Conservation (phyloP, 495 filamentous ascomycete genomes). For the Hypoxylon subgilvum region DNA sequence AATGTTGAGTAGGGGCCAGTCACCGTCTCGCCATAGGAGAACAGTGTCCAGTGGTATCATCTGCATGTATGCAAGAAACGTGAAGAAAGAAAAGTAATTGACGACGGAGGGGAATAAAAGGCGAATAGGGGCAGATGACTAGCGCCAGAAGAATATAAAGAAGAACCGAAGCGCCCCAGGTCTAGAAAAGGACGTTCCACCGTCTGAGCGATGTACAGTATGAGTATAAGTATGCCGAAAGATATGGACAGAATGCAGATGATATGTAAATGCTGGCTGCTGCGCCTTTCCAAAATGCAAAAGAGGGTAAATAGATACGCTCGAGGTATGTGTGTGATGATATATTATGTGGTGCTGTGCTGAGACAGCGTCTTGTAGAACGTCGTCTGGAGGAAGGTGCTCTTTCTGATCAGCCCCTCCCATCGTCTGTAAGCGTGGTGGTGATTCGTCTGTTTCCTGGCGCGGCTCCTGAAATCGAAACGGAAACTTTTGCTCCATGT, state of each 20-base stretch:
- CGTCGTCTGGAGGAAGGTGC: slow-evolving; percentile 11
- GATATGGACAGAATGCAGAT: slow-evolving; percentile 29
- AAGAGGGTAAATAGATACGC: slow-evolving; percentile 14
- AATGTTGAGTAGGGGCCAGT: slow-evolving; percentile 4
- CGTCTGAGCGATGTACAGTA: slow-evolving; percentile 35
- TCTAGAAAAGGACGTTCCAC: slow-evolving; percentile 25
- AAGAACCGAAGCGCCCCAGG: slow-evolving; percentile 10
- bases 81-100: slow-evolving; percentile 12
- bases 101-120: slow-evolving; percentile 1
- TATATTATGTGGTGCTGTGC: slow-evolving; percentile 22
- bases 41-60: slow-evolving; percentile 37
- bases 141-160: slow-evolving; percentile 2
- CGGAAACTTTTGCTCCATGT: slow-evolving; percentile 28
- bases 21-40: slow-evolving; percentile 2
- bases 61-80: slow-evolving; percentile 38
- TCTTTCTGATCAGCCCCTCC: slow-evolving; percentile 11
- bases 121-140: slow-evolving; percentile 5
- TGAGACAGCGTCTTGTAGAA: slow-evolving; percentile 21
- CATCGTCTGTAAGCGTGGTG: slow-evolving; percentile 8
- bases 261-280: slow-evolving; percentile 32
- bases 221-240: slow-evolving; percentile 27
- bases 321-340: slow-evolving; percentile 1
- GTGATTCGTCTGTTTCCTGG: slow-evolving; percentile 28
- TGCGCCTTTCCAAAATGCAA: slow-evolving; percentile 39
- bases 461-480: slow-evolving; percentile 23